Evolutionary conservation across 306 rosid species (phyloP).

Genomic region (Dalbergia cochinchinensis): DNA sequence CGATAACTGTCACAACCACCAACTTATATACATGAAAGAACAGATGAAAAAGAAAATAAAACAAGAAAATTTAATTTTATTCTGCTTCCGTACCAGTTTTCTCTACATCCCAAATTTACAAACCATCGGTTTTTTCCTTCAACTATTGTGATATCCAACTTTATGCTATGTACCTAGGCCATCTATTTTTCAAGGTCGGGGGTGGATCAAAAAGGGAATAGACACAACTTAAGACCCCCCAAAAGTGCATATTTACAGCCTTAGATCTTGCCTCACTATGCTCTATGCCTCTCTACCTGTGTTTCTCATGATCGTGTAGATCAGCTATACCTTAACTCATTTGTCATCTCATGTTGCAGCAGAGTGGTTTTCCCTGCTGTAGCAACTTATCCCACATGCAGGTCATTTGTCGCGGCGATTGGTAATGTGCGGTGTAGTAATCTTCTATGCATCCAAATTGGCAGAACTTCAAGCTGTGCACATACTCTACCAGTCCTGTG

Average conservation of each 20-base stretch:
- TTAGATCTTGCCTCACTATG: slow-evolving; percentile 55
- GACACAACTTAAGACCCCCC: slow-evolving; percentile 42
- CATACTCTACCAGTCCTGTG: slow-evolving; percentile 64
- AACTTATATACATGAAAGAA: slow-evolving; percentile 4
- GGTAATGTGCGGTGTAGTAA: slow-evolving; percentile 89
- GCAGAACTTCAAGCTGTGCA: slow-evolving; percentile 83
- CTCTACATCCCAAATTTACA: slow-evolving; percentile 37
- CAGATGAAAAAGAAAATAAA: background rate
- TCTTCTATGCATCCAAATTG: slow-evolving; percentile 89
- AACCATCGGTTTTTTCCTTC: slow-evolving; percentile 39
- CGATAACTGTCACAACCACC: background rate
- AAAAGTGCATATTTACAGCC: slow-evolving; percentile 59
- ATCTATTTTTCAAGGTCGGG: slow-evolving; percentile 20
- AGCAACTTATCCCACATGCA: slow-evolving; percentile 91
- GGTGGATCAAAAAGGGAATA: slow-evolving; percentile 17
- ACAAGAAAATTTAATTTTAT: slow-evolving; percentile 31
- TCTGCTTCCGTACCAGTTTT: slow-evolving; percentile 17
- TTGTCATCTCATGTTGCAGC: slow-evolving; percentile 95
- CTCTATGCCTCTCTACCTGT: background rate
- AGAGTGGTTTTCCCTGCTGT: slow-evolving; percentile 64
- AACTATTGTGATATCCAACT: slow-evolving; percentile 16
- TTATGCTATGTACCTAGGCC: slow-evolving; percentile 2
- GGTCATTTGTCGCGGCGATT: slow-evolving; percentile 91
- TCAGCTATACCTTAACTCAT: background rate
- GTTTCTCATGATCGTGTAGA: background rate